Evolutionary conservation across 768 basidiomycete genomes (phyloP), one percentile per base, ranked within the genome.

Genomic region (Serendipita vermifera): DNA sequence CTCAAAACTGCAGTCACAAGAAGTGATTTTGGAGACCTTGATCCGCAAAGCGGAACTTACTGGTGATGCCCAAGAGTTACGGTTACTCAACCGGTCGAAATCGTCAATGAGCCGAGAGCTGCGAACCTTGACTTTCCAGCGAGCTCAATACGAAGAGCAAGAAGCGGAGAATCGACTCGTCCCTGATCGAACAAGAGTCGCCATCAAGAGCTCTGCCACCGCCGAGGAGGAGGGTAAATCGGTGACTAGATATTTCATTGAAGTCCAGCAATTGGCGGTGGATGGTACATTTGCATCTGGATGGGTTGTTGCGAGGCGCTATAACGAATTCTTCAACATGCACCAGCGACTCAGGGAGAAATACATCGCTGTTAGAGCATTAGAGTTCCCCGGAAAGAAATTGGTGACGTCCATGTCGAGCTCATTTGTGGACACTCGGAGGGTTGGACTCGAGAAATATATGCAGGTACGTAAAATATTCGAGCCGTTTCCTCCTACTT

Each of bases 31-130:
- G 3, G 84, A 87, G 58, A 86, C 82, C 1, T 72, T 98, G 39
- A 89, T 96, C 64, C 87, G 87, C 63, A 93, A 94, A 67, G 96
- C 96, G 1, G 96, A 98, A 64, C 71, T 98, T 35, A 89, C 88
- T 3, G 96, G 93, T 0, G 91, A 89, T 64, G 80, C 78, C 1
- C 82, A 85, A 62, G 93, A 98, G 68, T 76, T 94, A 20, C 78
- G 77, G 57, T 75, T 98, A 39, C 78, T 98, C 46, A 78, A 74
- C 58, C 85, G 81, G 63, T 93, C 91, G 2, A 87, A 85, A 66
- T 76, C 83, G 6, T 80, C 87, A 0, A 78, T 98, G 72, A 78
- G 74, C 14, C 74, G 89, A 56, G 92, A 98, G 64, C 72, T 92
- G 36, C 76, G 92, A 29, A 84, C 90, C 63, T 71, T 92, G 2